phyloP scores from a whole-genome alignment of 1,284 basidiomycete species.

The Fomitiporia mediterranea region DNA sequence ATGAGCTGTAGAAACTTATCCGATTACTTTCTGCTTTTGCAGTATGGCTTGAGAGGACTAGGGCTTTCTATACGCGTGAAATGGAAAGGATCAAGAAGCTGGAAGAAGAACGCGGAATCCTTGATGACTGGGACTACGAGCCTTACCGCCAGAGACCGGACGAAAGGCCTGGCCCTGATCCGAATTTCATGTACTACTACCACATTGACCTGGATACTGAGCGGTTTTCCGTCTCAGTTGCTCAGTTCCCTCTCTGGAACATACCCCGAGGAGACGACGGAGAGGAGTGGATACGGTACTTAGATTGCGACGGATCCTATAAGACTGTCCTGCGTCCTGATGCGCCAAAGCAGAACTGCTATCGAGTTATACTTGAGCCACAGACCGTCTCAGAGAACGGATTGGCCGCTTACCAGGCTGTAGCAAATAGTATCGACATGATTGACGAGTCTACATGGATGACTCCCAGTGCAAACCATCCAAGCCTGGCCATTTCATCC shows the following conservation, averaged over 20 bases:
- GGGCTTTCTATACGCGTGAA: too few relatives aligned
- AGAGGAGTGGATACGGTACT: neutral
- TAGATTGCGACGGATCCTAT: neutral
- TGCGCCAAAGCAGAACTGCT: neutral
- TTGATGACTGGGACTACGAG: too few relatives aligned
- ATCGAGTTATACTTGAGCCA: neutral
- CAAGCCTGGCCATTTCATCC: neutral
- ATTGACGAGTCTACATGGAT: too few relatives aligned
- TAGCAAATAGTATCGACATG: too few relatives aligned
- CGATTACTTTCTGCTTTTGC: too few relatives aligned
- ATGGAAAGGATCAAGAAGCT: too few relatives aligned
- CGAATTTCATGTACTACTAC: neutral
- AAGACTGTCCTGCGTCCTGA: neutral
- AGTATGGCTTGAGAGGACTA: too few relatives aligned
- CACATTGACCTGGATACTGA: constrained; percentile 1
- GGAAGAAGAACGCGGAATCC: too few relatives aligned
- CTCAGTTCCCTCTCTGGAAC: neutral
- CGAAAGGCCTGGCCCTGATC: too few relatives aligned
- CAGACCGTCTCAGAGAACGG: neutral
- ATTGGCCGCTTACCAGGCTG: neutral
- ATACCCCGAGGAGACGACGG: constrained; percentile 8
- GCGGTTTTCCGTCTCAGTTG: neutral
- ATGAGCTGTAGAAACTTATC: too few relatives aligned
- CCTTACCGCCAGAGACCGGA: too few relatives aligned
- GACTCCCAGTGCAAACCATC: neutral